Conservation (phyloP, 2,329 filamentous ascomycete genomes). For the Triangularia setosa region DNA sequence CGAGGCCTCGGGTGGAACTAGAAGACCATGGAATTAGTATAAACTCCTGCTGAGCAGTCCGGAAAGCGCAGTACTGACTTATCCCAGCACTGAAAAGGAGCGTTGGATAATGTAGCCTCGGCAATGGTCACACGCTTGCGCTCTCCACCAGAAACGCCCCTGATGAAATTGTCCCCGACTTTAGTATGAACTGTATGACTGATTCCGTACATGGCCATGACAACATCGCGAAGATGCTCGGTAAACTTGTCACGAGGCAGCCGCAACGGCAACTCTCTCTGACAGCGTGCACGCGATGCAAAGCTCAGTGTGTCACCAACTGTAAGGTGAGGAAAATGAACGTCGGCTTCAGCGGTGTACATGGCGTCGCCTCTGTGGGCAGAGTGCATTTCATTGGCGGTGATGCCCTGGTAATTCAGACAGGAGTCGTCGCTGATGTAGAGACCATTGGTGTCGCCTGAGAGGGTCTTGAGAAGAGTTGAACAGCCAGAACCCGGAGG, state of each 20-base stretch:
- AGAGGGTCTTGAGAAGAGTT: constrained; percentile 17
- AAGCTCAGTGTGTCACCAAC: constrained; percentile 70
- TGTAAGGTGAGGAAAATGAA: constrained; percentile 70
- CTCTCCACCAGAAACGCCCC: constrained; percentile 66
- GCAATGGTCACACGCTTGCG: constrained; percentile 76
- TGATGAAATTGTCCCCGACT: constrained; percentile 69
- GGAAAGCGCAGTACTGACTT: no score
- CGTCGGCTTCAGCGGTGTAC: constrained; percentile 59
- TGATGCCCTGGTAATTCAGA: constrained; percentile 58
- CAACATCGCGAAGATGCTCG: constrained; percentile 17
- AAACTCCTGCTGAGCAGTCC: no score
- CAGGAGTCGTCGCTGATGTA: constrained; percentile 44
- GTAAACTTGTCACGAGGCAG: background rate
- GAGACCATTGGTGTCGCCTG: constrained; percentile 62
- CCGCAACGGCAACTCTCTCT: constrained; percentile 6
- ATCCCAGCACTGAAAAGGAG: constrained; percentile 69
- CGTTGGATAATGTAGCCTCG: constrained; percentile 65
- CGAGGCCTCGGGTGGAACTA: constrained; percentile 70
- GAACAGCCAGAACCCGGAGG: constrained; percentile 17
- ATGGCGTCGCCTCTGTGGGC: constrained; percentile 59
- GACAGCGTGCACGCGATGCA: constrained; percentile 42
- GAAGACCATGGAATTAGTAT: no score
- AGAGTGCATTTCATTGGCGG: no score
- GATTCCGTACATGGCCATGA: constrained; percentile 59
- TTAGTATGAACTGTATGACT: constrained; percentile 66